Evolutionary conservation across 164 flowering plant genomes (phyloP).

Genomic region (Stephania yunnanensis): DNA sequence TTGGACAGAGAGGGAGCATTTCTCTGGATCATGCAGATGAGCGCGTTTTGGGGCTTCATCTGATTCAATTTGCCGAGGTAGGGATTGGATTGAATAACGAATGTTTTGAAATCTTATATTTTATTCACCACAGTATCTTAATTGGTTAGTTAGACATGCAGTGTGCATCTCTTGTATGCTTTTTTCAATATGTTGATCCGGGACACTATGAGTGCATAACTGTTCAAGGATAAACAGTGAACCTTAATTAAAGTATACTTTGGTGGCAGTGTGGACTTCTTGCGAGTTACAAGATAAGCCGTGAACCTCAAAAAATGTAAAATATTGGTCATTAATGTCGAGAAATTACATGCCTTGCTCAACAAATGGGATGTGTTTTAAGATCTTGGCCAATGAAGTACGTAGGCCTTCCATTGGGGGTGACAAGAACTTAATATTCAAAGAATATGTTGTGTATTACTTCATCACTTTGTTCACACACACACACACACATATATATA

Average conservation of each 20-base stretch:
- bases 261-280: too few relatives aligned
- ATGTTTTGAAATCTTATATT: neutral
- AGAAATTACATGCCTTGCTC: too few relatives aligned
- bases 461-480: too few relatives aligned
- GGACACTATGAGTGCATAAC: neutral
- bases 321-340: too few relatives aligned
- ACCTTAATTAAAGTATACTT: neutral
- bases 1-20: constrained; percentile 48
- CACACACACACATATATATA: too few relatives aligned
- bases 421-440: too few relatives aligned
- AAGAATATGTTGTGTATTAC: too few relatives aligned
- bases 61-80: constrained; percentile 91
- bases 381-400: too few relatives aligned
- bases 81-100: constrained; percentile 4
- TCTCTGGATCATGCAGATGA: constrained; percentile 63
- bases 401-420: too few relatives aligned
- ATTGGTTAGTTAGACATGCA: neutral
- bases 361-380: too few relatives aligned
- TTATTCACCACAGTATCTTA: neutral
- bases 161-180: neutral
- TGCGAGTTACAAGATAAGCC: too few relatives aligned
- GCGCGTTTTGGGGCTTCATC: constrained; percentile 73
- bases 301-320: too few relatives aligned
- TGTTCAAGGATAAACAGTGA: neutral
- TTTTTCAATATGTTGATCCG: neutral